Evolutionary conservation across 805 yeast species (phyloP), one percentile per base, ranked within the genome.

Genomic region (Blastobotrys robertii): DNA sequence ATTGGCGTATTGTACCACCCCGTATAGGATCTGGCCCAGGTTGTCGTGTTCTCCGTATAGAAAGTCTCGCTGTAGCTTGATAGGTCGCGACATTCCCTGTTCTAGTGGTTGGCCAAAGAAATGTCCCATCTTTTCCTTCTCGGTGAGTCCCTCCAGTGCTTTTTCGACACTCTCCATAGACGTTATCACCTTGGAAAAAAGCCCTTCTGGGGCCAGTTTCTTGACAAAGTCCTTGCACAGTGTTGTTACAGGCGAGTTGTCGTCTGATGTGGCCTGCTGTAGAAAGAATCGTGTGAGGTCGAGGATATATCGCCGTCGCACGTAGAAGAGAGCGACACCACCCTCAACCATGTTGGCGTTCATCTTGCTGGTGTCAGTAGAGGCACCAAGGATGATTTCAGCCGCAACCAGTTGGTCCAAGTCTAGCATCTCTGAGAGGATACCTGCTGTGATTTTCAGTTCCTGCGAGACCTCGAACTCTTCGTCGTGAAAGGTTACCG

Each of bases 381-480:
- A 55, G 3, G 86, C 72, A 46, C 62, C 58, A 40, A 65, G 72
- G 2, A 88, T 67, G 22, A 84, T 56, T 55, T 86, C 84, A 1
- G 94, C 92, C 1, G 84, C 73, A 2, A 74, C 67, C 25, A 83
- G 41, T 58, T 90, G 97, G 60, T 90, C 94, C 41, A 90, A 65
- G 39, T 83, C 68, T 41, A 90, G 67, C 32, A 77, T 77, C 49
- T 78, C 84, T 0, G 88, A 66, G 12, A 82, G 55, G 16, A 68
- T 66, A 3, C 77, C 66, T 1, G 86, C 72, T 3, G 73, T 68
- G 41, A 76, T 69, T 33, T 81, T 68, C 51, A 86, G 88, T 32
- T 76, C 74, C 38, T 74, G 67, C 55, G 83, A 85, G 29, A 88
- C 60, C 46, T 73, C 73, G 51, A 73, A 80, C 37, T 74, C 74